A percentile compares a stretch with the other conserved stretches of the same genome.
These are phyloP conservation scores for Penicillium egyptiacum DNA, from an alignment of 495 filamentous ascomycete species.

Conservation along the genomic window DNA sequence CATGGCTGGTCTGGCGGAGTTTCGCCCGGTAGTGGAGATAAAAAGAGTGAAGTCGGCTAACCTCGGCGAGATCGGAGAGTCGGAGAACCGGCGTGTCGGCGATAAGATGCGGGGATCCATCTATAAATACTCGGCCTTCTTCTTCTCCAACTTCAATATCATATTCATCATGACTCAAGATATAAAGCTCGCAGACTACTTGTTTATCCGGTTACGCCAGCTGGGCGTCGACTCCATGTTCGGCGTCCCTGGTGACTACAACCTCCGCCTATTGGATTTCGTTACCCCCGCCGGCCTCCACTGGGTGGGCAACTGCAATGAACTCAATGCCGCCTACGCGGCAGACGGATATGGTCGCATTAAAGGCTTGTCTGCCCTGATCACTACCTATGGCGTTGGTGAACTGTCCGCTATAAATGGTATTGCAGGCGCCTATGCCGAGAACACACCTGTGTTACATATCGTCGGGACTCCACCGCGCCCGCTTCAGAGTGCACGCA, in stretches of 20 bases:
- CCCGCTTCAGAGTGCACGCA: constrained; percentile 29
- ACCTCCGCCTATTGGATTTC: constrained; percentile 67
- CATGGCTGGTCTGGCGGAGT: constrained; percentile 20
- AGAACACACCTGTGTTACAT: constrained; percentile 76
- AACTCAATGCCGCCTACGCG: constrained; percentile 82
- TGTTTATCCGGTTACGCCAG: constrained; percentile 68
- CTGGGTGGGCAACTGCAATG: constrained; percentile 81
- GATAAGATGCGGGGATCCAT: constrained; percentile 23
- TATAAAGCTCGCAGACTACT: constrained; percentile 53
- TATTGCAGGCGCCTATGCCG: constrained; percentile 69
- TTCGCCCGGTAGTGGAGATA: constrained; percentile 10
- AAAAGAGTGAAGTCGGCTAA: constrained; percentile 23
- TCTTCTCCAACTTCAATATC: not conserved
- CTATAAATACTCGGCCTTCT: constrained; percentile 17
- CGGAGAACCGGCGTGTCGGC: constrained; percentile 19
- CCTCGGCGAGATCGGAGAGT: constrained; percentile 14
- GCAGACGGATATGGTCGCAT: constrained; percentile 78
- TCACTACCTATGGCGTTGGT: constrained; percentile 81
- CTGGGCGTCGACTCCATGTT: constrained; percentile 67
- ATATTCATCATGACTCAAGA: constrained; percentile 16
- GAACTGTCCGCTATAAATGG: constrained; percentile 76
- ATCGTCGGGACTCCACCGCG: constrained; percentile 63
- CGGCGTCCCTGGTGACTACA: constrained; percentile 76
- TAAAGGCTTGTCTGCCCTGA: constrained; percentile 67
- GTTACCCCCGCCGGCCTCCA: constrained; percentile 59